A percentile compares a stretch with the other conserved stretches of the same genome.
phyloP scores from a whole-genome alignment of 2,329 filamentous ascomycete genomes.

The Elsinoe arachidis region DNA sequence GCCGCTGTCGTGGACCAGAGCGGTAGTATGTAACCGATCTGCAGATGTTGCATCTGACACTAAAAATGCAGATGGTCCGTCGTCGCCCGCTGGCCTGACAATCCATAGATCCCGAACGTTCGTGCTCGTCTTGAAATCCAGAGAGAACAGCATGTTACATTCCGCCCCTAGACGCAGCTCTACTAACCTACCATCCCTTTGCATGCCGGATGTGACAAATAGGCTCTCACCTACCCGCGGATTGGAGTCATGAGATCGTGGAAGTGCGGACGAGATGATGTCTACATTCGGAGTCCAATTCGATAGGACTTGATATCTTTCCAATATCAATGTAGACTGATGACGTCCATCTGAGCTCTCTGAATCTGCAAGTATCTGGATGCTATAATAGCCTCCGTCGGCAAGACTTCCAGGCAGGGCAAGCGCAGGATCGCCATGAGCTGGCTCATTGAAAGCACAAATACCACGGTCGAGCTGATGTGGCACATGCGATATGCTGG shows the following conservation, averaged over 20 bases:
- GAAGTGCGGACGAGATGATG: slow-evolving; percentile 28
- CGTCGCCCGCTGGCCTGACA: background rate
- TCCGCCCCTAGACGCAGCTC: slow-evolving; percentile 37
- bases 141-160: slow-evolving; percentile 22
- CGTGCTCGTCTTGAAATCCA: slow-evolving; percentile 22
- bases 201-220: slow-evolving; percentile 35
- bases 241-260: slow-evolving; percentile 17
- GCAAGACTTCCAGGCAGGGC: background rate
- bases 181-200: slow-evolving; percentile 36
- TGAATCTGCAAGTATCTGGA: slow-evolving; percentile 17
- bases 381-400: background rate
- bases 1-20: background rate
- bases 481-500: background rate
- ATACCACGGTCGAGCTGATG: background rate
- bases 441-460: background rate
- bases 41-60: background rate
- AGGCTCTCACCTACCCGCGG: slow-evolving; percentile 40
- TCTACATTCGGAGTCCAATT: slow-evolving; percentile 52
- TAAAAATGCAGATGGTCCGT: background rate
- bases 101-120: slow-evolving; percentile 30
- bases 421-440: background rate
- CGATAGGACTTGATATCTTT: slow-evolving; percentile 39
- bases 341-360: slow-evolving; percentile 30
- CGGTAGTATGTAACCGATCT: background rate
- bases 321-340: slow-evolving; percentile 17